Percentiles rank a stretch among this genome's conserved stretches.
Evolutionary conservation across 2,329 filamentous ascomycete species (phyloP).

Genomic region (Penicillium crustosum): DNA sequence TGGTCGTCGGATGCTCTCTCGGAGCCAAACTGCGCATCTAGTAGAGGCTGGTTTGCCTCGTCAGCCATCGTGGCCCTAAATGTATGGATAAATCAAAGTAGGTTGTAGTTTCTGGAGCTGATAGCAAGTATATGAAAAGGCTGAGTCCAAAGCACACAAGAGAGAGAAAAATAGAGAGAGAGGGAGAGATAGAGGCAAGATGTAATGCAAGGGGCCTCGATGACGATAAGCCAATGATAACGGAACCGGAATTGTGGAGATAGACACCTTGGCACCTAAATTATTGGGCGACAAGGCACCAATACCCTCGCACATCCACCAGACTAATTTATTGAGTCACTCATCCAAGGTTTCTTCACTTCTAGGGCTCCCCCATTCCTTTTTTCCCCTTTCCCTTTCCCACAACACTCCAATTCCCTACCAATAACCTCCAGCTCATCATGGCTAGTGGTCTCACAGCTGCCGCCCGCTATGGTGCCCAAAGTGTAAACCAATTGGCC

Average conservation of each 20-base stretch:
- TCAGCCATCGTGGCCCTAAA: slow-evolving; percentile 34
- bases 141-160: not conserved
- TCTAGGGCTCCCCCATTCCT: not conserved
- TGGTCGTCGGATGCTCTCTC: not conserved
- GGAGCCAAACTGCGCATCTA: slow-evolving; percentile 25
- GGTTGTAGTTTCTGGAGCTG: not conserved
- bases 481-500: slow-evolving; percentile 31
- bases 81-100: not conserved
- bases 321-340: slow-evolving; percentile 21
- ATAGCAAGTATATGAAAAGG: not conserved
- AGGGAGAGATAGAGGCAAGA: not conserved
- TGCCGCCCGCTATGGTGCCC: slow-evolving; percentile 29
- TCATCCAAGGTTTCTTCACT: slow-evolving; percentile 1
- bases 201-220: slow-evolving; percentile 2
- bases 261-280: slow-evolving; percentile 12
- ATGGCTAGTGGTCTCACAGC: slow-evolving; percentile 32
- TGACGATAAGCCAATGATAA: slow-evolving; percentile 27
- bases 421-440: slow-evolving; percentile 14
- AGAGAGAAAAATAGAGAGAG: not conserved
- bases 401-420: not conserved
- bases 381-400: not conserved
- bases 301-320: slow-evolving; percentile 10
- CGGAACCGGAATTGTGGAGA: slow-evolving; percentile 21
- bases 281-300: slow-evolving; percentile 6
- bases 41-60: slow-evolving; percentile 34